Evolutionary conservation across 352 stramenopile species (phyloP), one percentile per base, ranked within the genome.

Genomic region (Phytophthora litchii): DNA sequence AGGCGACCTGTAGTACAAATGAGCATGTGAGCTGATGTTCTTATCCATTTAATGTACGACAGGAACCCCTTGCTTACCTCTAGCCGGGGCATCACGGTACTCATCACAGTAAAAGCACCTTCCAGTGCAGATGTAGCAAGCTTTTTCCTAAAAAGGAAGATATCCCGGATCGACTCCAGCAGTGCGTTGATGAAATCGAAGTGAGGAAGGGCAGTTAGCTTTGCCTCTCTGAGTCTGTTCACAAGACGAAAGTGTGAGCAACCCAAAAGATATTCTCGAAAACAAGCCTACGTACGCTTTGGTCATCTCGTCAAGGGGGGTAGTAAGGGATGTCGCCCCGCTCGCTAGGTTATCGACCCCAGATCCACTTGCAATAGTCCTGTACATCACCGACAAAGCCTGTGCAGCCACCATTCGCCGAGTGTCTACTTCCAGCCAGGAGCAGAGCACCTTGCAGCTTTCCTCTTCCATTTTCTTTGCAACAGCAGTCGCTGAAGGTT

Each of bases 161-260:
- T 63, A 29, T 92, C 83, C 16, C 80, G 77, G 14, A 91, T 55
- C 3, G 76, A 72, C 41, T 92, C 83, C 8, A 92, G 45, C 3
- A 76, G 31, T 1, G 74, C 67, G 20, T 68, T 77, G 16, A 64
- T 60, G 25, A 80, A 88, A n/a, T 90, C 75, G 35, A 92, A 90
- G 37, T 90, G 78, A 43, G 34, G 23, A 13, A 80, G 54, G 10
- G 60, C 48, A 3, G 48, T 50, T 10, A 89, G 35, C n/a, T 76
- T 25, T 0, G 74, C 25, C 0, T 71, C 56, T 13, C 73, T 58
- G 8, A 91, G 27, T n/a, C 83, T 92, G 37, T 25, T 27, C 46
- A 48, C 3, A 52, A 48, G 23, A 27, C 23, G n/a, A 25, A 32
- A 43, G 51, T 19, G 19, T 36, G 8, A 42, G 20, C 12, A 53